Evolutionary conservation across 163 green algal genomes (phyloP).

Genomic region (Chloromonas sp.): DNA sequence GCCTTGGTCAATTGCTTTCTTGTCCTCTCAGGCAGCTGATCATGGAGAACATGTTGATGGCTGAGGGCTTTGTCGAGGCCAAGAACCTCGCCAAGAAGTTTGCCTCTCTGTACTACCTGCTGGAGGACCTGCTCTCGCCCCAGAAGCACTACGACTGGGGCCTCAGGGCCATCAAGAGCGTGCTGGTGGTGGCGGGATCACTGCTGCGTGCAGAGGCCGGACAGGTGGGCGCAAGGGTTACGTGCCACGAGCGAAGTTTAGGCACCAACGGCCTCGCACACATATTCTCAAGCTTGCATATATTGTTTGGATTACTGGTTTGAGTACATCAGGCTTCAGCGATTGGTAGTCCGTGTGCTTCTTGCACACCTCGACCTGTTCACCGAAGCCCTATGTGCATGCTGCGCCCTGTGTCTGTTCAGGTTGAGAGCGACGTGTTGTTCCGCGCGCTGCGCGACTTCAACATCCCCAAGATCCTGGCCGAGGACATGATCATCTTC

Average conservation of each 20-base stretch:
- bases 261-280: no score
- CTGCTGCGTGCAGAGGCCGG: slow-evolving; percentile 69
- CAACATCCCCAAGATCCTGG: slow-evolving; percentile 82
- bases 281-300: no score
- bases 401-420: no score
- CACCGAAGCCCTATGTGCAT: no score
- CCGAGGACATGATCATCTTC: slow-evolving; percentile 79
- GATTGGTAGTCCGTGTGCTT: no score
- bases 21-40: slow-evolving; percentile 64
- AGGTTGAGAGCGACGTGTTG: slow-evolving; percentile 72
- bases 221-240: slow-evolving; percentile 16
- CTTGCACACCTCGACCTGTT: no score
- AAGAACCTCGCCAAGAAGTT: slow-evolving; percentile 78
- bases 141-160: slow-evolving; percentile 82
- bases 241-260: no score
- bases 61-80: slow-evolving; percentile 78
- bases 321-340: no score
- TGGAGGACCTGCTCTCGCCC: slow-evolving; percentile 82
- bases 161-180: slow-evolving; percentile 72
- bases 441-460: slow-evolving; percentile 82
- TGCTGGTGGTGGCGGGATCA: slow-evolving; percentile 78
- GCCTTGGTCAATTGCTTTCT: no score
- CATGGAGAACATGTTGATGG: slow-evolving; percentile 88
- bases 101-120: slow-evolving; percentile 77
- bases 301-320: no score